Base-by-base conservation (phyloP, 176 grass and related monocot genomes). In the Puya raimondii region DNA sequence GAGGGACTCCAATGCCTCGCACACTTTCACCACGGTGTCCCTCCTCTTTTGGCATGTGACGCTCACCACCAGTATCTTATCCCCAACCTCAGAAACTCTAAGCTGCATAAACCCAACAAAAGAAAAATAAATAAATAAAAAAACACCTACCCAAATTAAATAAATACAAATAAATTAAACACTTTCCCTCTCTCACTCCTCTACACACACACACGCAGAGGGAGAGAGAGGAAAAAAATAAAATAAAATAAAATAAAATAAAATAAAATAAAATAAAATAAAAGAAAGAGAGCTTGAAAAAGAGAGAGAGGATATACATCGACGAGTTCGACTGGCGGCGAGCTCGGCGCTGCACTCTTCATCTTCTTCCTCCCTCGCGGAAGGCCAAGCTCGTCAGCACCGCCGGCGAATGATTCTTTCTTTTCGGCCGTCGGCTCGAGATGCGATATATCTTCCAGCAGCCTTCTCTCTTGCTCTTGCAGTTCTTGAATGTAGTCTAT, bases 401-500 rank as follows among this genome's bases (percentile, higher is more conserved):
- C 15, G 3, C 14, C 49, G 5, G 0, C n/a, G 10, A 21, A 1
- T 13, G 17, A 33, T 18, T 4, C 53, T 12, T 69, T 18, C 9
- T 1, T 13, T 11, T 80, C 78, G 8, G 23, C 26, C 10, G 22
- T 50, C 12, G 72, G 16, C 61, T 91, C 80, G 11, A 91, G 69
- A 49, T 71, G 64, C 1, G 66, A 59, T 8, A 88, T 72, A 68
- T 93, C 94, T 22, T 72, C 65, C 0, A 70, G 65, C 13, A 86
- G 2, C 63, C 33, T 81, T 10, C 76, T 75, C 85, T 99, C 94
- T 71, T 99, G 82, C 9, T 86, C 85, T 72, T 99, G 90, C 2
- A 99, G 78, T 23, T 67, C 11, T 72, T 93, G 64, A 81, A 99
- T 88, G 85, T 93, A 99, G 16, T 82, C 77, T 59, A 99, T 99